These are phyloP conservation scores for Aspergillus fumigatus DNA, from an alignment of 2,329 filamentous ascomycete genomes.

Conservation along the genomic window DNA sequence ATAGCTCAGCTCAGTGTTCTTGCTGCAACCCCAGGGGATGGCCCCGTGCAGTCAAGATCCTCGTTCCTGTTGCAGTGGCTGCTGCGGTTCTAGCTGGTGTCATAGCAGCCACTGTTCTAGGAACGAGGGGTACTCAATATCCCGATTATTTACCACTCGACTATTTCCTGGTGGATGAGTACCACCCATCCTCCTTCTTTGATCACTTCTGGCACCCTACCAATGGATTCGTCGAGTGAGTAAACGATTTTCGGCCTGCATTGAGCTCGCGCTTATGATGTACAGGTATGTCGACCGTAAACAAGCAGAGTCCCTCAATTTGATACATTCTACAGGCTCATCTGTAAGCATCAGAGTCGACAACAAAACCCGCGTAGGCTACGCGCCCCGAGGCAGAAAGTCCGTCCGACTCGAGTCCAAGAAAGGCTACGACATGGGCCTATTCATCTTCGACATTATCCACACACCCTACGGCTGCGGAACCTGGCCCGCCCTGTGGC, in stretches of 20 bases:
- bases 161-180: slow-evolving; percentile 41
- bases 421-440: slow-evolving; percentile 53
- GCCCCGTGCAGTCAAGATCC: not conserved
- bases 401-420: slow-evolving; percentile 62
- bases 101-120: slow-evolving; percentile 43
- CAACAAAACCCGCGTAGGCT: slow-evolving; percentile 53
- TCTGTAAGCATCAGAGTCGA: slow-evolving; percentile 59
- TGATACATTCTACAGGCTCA: slow-evolving; percentile 54
- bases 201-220: slow-evolving; percentile 45
- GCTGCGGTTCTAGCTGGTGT: slow-evolving; percentile 45
- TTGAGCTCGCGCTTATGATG: not conserved
- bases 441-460: slow-evolving; percentile 64
- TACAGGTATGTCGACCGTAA: slow-evolving; percentile 38
- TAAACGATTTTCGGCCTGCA: slow-evolving; percentile 11
- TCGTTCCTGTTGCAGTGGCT: slow-evolving; percentile 14
- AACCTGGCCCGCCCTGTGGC: slow-evolving; percentile 64
- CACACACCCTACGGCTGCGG: slow-evolving; percentile 62
- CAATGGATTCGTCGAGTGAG: slow-evolving; percentile 45
- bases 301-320: slow-evolving; percentile 43
- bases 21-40: not conserved
- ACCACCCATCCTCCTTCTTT: slow-evolving; percentile 40
- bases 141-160: slow-evolving; percentile 39
- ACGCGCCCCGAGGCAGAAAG: slow-evolving; percentile 57
- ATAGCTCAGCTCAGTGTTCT: not conserved
- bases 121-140: slow-evolving; percentile 35